Percentiles rank a stretch among this genome's conserved stretches.
Evolutionary conservation across 2,329 filamentous ascomycete genomes (phyloP).

Genomic region (Nannizziopsis arthrosporioides): DNA sequence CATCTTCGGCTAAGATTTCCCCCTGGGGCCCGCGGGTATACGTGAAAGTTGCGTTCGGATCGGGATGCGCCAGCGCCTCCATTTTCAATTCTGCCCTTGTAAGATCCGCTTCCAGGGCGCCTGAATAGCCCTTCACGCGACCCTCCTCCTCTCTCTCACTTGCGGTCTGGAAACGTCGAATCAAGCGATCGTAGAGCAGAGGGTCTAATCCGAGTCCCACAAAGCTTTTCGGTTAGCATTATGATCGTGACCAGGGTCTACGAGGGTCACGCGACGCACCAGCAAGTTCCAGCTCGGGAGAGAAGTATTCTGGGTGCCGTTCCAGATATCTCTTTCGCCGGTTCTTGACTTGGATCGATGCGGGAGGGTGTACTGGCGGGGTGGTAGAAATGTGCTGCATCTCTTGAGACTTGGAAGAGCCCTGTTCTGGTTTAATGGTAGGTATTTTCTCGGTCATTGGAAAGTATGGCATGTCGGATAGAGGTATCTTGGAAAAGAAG

Average conservation of each 20-base stretch:
- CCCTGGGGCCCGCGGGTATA: constrained; percentile 43
- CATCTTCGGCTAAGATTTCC: constrained; percentile 47
- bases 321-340: constrained; percentile 65
- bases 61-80: constrained; percentile 46
- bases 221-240: background rate
- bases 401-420: constrained; percentile 6
- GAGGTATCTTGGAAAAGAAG: background rate
- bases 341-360: constrained; percentile 54
- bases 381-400: background rate
- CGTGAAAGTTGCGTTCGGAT: constrained; percentile 40
- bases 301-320: constrained; percentile 61
- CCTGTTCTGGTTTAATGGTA: constrained; percentile 6
- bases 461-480: constrained; percentile 26
- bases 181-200: constrained; percentile 66
- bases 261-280: constrained; percentile 29
- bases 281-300: constrained; percentile 50
- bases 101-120: constrained; percentile 65
- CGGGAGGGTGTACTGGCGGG: constrained; percentile 22
- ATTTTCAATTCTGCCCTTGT: constrained; percentile 65
- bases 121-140: constrained; percentile 63
- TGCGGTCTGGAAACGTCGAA: constrained; percentile 63
- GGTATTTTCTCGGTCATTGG: constrained; percentile 25
- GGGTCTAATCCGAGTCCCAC: constrained; percentile 44
- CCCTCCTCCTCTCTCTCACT: constrained; percentile 64
- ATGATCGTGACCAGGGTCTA: constrained; percentile 12